Evolutionary conservation across 371 early-diverging fungal genomes (phyloP).

Genomic region (Mucor racemosus): DNA sequence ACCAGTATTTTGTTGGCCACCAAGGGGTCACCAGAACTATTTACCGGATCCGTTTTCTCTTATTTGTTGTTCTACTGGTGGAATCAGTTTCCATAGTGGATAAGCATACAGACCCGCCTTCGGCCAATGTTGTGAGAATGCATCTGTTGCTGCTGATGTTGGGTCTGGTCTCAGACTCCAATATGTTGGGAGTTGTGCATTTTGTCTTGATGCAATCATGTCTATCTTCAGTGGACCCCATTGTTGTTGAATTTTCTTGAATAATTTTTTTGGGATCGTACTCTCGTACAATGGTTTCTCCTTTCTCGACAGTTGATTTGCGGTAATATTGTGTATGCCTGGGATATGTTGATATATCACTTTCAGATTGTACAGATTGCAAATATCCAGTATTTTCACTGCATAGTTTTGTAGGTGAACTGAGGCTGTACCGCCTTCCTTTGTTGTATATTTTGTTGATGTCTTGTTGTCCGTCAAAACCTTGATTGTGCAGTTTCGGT

Average conservation of each 20-base stretch:
- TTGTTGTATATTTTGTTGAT: conserved; percentile 24
- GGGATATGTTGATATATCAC: conserved; percentile 26
- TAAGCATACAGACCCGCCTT: conserved; percentile 13
- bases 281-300: conserved; percentile 26
- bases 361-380: conserved; percentile 12
- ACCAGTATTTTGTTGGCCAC: conserved; percentile 36
- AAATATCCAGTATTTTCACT: conserved; percentile 24
- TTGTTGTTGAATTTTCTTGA: conserved; percentile 9
- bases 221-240: conserved; percentile 29
- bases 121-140: conserved; percentile 20
- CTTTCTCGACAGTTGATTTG: conserved; percentile 14
- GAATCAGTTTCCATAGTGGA: conserved; percentile 25
- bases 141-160: conserved; percentile 6
- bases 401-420: conserved; percentile 17
- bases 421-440: conserved; percentile 24
- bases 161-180: conserved; percentile 19
- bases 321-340: conserved; percentile 16
- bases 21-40: conserved; percentile 32
- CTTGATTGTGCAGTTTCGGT: conserved; percentile 8
- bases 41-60: conserved; percentile 9
- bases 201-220: conserved; percentile 15
- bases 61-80: conserved; percentile 25
- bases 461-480: conserved; percentile 22
- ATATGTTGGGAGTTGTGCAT: conserved; percentile 12
- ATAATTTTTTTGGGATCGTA: conserved; percentile 8